These are phyloP conservation scores for Acacia confusa DNA, from an alignment of 306 rosid species.

Conservation along the genomic window DNA sequence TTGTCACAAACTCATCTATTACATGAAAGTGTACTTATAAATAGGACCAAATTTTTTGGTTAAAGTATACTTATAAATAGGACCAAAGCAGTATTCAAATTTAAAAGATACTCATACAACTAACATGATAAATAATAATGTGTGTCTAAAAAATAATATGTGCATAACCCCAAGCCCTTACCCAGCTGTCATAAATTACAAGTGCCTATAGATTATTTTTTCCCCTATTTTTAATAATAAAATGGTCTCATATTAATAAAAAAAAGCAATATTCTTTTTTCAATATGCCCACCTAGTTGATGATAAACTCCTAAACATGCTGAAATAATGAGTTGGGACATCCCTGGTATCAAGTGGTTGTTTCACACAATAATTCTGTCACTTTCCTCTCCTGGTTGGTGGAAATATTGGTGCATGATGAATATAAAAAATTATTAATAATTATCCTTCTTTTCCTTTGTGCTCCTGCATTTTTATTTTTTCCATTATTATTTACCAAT, in stretches of 20 bases:
- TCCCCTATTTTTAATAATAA: no score
- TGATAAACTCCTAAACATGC: background rate
- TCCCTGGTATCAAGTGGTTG: background rate
- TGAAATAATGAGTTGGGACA: background rate
- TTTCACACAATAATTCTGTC: background rate
- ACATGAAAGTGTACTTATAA: no score
- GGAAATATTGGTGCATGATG: background rate
- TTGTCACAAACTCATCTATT: no score
- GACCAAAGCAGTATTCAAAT: no score
- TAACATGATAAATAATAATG: no score
- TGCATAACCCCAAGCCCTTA: no score
- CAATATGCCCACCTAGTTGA: background rate
- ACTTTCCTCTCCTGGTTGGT: background rate
- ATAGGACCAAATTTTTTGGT: no score
- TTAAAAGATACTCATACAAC: no score
- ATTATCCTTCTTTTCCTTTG: background rate
- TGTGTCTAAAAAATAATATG: no score
- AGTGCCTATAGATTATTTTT: no score
- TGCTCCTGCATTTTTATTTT: background rate
- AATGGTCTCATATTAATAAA: background rate
- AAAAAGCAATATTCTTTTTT: background rate
- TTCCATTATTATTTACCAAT: background rate
- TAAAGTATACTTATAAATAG: no score
- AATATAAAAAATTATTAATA: background rate
- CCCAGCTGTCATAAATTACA: no score